A percentile compares a stretch with the other conserved stretches of the same genome.
Conservation (phyloP, 2,329 filamentous ascomycete species). For the Fonsecaea monophora region DNA sequence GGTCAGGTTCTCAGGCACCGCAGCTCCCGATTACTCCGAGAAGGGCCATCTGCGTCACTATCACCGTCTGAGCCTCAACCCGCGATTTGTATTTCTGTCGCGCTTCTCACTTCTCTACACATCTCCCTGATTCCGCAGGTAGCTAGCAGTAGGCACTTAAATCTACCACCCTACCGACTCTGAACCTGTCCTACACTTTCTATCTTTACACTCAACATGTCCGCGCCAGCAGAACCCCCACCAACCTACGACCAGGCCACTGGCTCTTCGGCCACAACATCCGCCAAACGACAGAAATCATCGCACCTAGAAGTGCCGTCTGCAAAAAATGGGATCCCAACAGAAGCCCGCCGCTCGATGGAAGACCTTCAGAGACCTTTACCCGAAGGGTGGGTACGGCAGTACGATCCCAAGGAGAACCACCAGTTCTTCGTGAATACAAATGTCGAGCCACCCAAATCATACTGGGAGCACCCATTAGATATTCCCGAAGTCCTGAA, state of each 20-base stretch:
- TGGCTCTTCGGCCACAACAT: slow-evolving; percentile 34
- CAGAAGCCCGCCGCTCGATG: slow-evolving; percentile 62
- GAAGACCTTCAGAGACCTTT: slow-evolving; percentile 65
- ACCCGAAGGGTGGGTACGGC: slow-evolving; percentile 63
- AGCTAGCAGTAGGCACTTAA: slow-evolving; percentile 18
- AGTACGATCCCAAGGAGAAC: slow-evolving; percentile 59
- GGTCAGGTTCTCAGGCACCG: slow-evolving; percentile 14
- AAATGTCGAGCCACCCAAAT: slow-evolving; percentile 59
- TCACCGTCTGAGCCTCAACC: slow-evolving; percentile 30
- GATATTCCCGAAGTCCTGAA: slow-evolving; percentile 63
- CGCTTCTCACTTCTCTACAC: slow-evolving; percentile 24
- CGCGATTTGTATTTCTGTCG: slow-evolving; percentile 27
- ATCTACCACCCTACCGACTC: slow-evolving; percentile 25
- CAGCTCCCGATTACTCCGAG: slow-evolving; percentile 12
- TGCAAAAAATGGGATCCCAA: slow-evolving; percentile 60
- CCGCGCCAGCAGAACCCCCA: slow-evolving; percentile 41
- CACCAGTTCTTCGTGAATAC: slow-evolving; percentile 72
- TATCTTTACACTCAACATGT: slow-evolving; percentile 31
- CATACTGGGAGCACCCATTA: slow-evolving; percentile 68
- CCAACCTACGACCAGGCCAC: slow-evolving; percentile 48
- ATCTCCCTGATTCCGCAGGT: slow-evolving; percentile 30
- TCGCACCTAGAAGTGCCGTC: slow-evolving; percentile 40
- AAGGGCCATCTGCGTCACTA: slow-evolving; percentile 24
- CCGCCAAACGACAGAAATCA: slow-evolving; percentile 32
- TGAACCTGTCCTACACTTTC: slow-evolving; percentile 36